A percentile compares a stretch with the other conserved stretches of the same genome.
Conservation (phyloP, 441 rosid species). For the Codiaeum variegatum region DNA sequence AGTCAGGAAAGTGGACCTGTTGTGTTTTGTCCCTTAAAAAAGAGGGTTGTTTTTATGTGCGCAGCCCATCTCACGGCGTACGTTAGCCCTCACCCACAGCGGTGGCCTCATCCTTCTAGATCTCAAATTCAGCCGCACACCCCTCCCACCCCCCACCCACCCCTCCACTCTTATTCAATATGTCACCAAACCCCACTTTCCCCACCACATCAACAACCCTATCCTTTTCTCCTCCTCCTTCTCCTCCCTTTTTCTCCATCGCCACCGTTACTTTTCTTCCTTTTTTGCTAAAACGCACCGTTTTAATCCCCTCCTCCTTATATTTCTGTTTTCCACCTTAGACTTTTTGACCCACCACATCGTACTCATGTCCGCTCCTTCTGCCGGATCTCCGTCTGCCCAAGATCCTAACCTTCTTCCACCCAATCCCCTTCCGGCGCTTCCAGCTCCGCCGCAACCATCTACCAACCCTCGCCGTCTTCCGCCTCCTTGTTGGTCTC, state of each 20-base stretch:
- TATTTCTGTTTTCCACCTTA: too few species aligned
- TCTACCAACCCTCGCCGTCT: conserved; percentile 65
- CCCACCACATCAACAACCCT: conserved; percentile 39
- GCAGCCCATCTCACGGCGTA: conserved; percentile 37
- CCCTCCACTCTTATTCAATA: conserved; percentile 23
- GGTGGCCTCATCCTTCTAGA: conserved; percentile 61
- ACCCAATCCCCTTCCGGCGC: conserved; percentile 20
- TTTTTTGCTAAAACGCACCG: conserved; percentile 27
- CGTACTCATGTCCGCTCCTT: conserved; percentile 23
- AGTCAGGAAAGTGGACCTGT: conserved; percentile 29
- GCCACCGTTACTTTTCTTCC: neutral
- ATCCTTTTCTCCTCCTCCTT: conserved; percentile 13
- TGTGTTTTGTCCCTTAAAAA: conserved; percentile 5
- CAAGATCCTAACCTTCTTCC: conserved; percentile 28
- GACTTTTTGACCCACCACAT: too few species aligned
- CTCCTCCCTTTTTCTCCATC: conserved; percentile 20
- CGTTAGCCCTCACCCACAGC: conserved; percentile 45
- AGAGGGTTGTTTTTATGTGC: too few species aligned
- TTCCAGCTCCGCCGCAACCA: conserved; percentile 32
- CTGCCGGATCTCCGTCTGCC: conserved; percentile 38
- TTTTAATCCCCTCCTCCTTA: conserved; percentile 13
- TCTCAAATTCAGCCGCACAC: conserved; percentile 59
- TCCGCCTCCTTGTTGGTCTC: conserved; percentile 96
- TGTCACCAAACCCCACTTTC: conserved; percentile 35
- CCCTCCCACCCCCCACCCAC: conserved; percentile 32